These are phyloP conservation scores for Tricholomella constricta DNA, from an alignment of 768 basidiomycete species.

Conservation along the genomic window DNA sequence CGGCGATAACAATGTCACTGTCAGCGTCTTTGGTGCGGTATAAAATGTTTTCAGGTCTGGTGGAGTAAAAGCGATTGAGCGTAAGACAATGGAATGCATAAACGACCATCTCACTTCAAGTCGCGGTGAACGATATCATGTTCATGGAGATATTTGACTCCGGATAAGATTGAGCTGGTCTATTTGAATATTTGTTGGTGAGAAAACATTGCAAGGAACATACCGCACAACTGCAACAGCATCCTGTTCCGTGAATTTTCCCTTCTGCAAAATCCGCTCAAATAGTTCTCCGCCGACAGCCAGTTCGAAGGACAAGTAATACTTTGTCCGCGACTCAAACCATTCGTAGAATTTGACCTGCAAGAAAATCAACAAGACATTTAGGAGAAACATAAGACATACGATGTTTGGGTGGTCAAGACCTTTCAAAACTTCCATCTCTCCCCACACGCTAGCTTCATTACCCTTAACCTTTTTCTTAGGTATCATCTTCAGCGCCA, in stretches of 20 bases:
- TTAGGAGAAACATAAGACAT: slow-evolving; percentile 26
- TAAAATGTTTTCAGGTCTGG: slow-evolving; percentile 93
- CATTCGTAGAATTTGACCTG: slow-evolving; percentile 96
- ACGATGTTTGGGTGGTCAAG: slow-evolving; percentile 93
- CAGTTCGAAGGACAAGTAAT: slow-evolving; percentile 94
- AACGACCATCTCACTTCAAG: slow-evolving; percentile 78
- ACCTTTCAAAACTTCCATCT: slow-evolving; percentile 91
- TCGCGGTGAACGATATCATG: slow-evolving; percentile 96
- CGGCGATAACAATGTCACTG: slow-evolving; percentile 92
- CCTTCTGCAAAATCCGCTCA: slow-evolving; percentile 78
- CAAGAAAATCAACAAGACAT: background rate
- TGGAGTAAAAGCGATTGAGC: background rate
- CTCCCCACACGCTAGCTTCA: slow-evolving; percentile 84
- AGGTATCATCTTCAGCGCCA: slow-evolving; percentile 87
- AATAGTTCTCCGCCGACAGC: slow-evolving; percentile 95
- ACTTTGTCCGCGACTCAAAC: slow-evolving; percentile 94
- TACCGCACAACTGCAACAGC: slow-evolving; percentile 77
- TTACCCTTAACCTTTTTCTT: slow-evolving; percentile 97
- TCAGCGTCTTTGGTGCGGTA: slow-evolving; percentile 76
- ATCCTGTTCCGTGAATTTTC: slow-evolving; percentile 93
- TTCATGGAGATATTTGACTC: slow-evolving; percentile 86
- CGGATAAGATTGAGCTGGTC: slow-evolving; percentile 75
- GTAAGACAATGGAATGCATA: background rate
- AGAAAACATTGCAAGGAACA: slow-evolving; percentile 25
- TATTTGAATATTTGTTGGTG: background rate